phyloP scores from a whole-genome alignment of 2,329 filamentous ascomycete species.

The Neospermospora avenae region DNA sequence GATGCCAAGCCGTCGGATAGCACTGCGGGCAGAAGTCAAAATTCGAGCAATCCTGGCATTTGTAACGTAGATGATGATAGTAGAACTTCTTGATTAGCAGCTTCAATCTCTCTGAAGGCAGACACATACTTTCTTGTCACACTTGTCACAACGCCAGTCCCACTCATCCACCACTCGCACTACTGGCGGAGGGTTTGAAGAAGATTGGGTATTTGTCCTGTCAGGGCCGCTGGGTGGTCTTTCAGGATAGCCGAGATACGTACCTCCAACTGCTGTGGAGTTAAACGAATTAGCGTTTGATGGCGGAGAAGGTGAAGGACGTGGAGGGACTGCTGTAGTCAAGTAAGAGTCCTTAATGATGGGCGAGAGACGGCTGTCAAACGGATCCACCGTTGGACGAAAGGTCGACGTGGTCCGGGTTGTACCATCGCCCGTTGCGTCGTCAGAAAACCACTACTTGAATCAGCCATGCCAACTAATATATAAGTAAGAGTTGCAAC shows the following conservation, averaged over 20 bases:
- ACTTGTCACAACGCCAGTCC: slow-evolving; percentile 15
- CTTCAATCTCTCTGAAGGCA: neutral
- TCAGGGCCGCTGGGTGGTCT: neutral
- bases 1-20: slow-evolving; percentile 6
- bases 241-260: neutral
- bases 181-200: neutral
- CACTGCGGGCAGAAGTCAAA: slow-evolving; percentile 13
- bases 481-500: no score
- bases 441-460: neutral
- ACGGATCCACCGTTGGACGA: neutral
- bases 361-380: neutral
- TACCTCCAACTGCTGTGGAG: neutral
- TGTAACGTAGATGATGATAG: slow-evolving; percentile 3
- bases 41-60: slow-evolving; percentile 7
- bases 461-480: neutral
- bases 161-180: slow-evolving; percentile 1
- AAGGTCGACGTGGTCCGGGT: neutral
- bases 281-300: neutral
- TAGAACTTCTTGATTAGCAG: slow-evolving; percentile 5
- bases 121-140: slow-evolving; percentile 6
- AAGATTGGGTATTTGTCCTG: neutral
- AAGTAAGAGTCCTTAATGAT: neutral
- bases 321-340: neutral
- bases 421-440: neutral
- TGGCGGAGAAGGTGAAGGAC: neutral